Base-by-base conservation (phyloP, 495 filamentous ascomycete species). In the Penicillium ucsense region DNA sequence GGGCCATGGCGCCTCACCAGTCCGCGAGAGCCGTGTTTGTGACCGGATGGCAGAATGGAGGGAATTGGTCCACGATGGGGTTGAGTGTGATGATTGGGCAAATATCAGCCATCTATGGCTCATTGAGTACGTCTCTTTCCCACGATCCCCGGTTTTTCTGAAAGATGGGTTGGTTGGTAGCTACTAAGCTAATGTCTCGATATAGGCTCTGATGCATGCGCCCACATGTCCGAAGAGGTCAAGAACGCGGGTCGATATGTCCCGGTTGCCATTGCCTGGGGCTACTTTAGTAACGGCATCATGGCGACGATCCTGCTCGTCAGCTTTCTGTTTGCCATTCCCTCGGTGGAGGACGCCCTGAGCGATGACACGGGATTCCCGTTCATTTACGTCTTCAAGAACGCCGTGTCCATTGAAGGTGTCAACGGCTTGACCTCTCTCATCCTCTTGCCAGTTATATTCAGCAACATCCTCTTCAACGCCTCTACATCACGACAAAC, bases 21-120 rank as follows among this genome's bases (percentile, higher is more conserved):
- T 41, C 57, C 0, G 61, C 73, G 2, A 57, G 67, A 11, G 58
- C 55, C 4, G 70, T 78, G 11, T 79, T 77, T 41, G 35, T 48
- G 9, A 67, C 70, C 2, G 59, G 66, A 0, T 77, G 73, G 50
- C 34, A 61, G 3, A 73, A 78, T 50, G 55, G 57, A 7, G 76
- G 76, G 8, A 62, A 66, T 4, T 81, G 74, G 75, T 50, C 60
- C 9, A 73, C 54, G 4, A 65, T 68, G 37, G 74, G 75, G 3
- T 47, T 78, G 11, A 68, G 68, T 5, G 65, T 67, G 31, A 64
- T 78, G 52, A 61, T 82, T 31, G 77, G 77, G 0, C 68, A 77
- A 36, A 62, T 74, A 0, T 69, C 59, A 9, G 56, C 64, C 8
- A 58, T 71, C 42, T 61, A 66, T 45, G 61, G 59, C 30, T 66